Evolutionary conservation across 805 yeast species (phyloP).

Genomic region (Wickerhamomyces chaumierensis): DNA sequence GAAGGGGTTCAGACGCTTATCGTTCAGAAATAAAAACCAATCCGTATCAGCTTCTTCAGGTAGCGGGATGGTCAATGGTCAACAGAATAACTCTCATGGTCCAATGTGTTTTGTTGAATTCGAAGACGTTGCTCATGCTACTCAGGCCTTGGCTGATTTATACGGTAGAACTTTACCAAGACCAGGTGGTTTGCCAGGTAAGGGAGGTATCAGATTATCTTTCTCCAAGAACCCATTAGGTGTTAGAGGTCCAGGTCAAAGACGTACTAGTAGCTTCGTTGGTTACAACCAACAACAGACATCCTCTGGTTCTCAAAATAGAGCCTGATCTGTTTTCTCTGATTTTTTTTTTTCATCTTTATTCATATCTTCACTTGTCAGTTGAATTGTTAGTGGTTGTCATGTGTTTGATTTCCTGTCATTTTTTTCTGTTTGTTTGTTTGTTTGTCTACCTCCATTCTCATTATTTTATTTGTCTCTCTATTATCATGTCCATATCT

Average conservation of each 20-base stretch:
- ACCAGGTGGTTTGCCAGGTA: conserved; percentile 53
- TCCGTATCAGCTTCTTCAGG: conserved; percentile 23
- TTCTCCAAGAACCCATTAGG: conserved; percentile 96
- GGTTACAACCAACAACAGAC: neutral
- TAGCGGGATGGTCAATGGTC: conserved; percentile 21
- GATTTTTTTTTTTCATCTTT: too few species aligned
- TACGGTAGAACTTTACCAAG: conserved; percentile 89
- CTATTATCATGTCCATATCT: too few species aligned
- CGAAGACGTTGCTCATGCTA: conserved; percentile 90
- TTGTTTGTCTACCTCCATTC: too few species aligned
- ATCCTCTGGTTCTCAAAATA: too few species aligned
- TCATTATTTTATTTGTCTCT: too few species aligned
- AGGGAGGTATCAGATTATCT: conserved; percentile 91
- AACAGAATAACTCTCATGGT: conserved; percentile 43
- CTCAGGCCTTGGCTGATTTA: conserved; percentile 85
- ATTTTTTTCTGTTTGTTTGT: too few species aligned
- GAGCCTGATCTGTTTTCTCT: too few species aligned
- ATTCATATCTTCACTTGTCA: too few species aligned
- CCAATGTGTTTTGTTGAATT: conserved; percentile 99
- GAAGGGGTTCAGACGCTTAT: conserved; percentile 83
- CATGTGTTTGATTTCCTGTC: too few species aligned
- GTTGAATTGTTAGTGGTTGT: too few species aligned
- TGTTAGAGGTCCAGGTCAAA: conserved; percentile 63
- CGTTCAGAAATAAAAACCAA: conserved; percentile 70
- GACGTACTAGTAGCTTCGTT: conserved; percentile 24